phyloP scores from a whole-genome alignment of 257 asterid species.

The Knoxia roxburghii region DNA sequence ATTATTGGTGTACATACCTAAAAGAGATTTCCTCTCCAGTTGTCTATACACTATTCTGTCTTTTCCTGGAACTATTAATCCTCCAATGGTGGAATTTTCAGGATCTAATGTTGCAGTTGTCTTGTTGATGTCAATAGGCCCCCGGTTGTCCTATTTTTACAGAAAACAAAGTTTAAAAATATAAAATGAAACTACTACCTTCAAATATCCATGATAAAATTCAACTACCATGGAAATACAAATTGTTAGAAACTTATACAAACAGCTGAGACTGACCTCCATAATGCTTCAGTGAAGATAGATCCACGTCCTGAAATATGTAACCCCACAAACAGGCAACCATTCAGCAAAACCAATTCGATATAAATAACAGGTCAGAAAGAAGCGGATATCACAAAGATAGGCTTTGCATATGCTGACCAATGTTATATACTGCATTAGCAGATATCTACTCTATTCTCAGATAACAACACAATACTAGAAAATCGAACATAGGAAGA shows the following conservation, averaged over 20 bases:
- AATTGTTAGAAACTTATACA: too few relatives aligned
- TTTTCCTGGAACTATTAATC: slow-evolving; percentile 56
- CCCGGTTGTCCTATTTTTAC: slow-evolving; percentile 23
- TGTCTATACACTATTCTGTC: slow-evolving; percentile 61
- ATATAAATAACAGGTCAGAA: background rate
- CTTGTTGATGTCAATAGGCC: slow-evolving; percentile 40
- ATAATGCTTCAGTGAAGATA: background rate
- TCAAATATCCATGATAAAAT: background rate
- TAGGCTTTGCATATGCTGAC: background rate
- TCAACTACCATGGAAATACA: background rate
- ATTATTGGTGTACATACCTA: slow-evolving; percentile 39
- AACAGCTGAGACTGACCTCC: slow-evolving; percentile 13
- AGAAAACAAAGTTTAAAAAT: background rate
- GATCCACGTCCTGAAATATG: background rate
- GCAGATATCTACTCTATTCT: background rate
- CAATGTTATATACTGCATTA: background rate
- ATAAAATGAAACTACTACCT: background rate
- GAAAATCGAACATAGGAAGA: background rate
- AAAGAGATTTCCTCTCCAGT: slow-evolving; percentile 57
- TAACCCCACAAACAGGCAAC: slow-evolving; percentile 6
- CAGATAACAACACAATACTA: background rate
- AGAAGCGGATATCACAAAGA: too few relatives aligned
- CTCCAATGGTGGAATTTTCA: slow-evolving; percentile 51
- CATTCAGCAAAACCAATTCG: background rate
- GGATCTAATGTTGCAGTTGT: slow-evolving; percentile 53